Percentiles rank a stretch among this genome's conserved stretches.
Evolutionary conservation across 345 rosid genomes (phyloP).

Genomic region (Syzygium jambos): DNA sequence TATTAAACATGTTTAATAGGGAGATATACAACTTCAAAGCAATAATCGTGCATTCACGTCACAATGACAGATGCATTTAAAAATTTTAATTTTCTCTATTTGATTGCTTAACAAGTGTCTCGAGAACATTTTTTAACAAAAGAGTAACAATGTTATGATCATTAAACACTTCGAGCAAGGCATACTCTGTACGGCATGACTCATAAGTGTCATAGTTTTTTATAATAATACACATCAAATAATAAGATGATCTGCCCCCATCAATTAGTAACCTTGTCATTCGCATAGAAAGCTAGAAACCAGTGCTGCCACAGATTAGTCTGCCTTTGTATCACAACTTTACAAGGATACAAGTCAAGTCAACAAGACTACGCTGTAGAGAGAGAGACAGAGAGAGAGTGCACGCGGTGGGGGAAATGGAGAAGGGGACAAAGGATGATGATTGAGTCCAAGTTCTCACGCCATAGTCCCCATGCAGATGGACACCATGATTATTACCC

Average conservation of each 20-base stretch:
- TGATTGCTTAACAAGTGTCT: background rate
- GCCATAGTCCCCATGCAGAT: constrained; percentile 40
- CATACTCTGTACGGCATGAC: background rate
- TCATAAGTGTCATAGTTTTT: background rate
- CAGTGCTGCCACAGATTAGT: background rate
- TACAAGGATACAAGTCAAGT: background rate
- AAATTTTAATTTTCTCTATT: background rate
- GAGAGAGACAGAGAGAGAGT: background rate
- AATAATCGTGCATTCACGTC: background rate
- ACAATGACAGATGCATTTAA: no score
- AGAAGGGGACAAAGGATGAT: constrained; percentile 15
- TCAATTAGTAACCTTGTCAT: background rate
- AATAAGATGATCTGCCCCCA: background rate
- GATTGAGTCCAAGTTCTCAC: constrained; percentile 39
- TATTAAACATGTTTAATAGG: background rate
- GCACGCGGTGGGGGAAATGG: constrained; percentile 12
- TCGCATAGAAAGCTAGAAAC: background rate
- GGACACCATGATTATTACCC: constrained; percentile 24
- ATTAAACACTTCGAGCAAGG: background rate
- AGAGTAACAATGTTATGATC: background rate
- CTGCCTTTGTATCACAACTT: background rate
- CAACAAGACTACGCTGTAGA: background rate
- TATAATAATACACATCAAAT: background rate
- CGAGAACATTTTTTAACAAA: background rate
- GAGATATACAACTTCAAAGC: background rate